phyloP scores from a whole-genome alignment of 2,329 filamentous ascomycete genomes.

The Huntiella omanensis region DNA sequence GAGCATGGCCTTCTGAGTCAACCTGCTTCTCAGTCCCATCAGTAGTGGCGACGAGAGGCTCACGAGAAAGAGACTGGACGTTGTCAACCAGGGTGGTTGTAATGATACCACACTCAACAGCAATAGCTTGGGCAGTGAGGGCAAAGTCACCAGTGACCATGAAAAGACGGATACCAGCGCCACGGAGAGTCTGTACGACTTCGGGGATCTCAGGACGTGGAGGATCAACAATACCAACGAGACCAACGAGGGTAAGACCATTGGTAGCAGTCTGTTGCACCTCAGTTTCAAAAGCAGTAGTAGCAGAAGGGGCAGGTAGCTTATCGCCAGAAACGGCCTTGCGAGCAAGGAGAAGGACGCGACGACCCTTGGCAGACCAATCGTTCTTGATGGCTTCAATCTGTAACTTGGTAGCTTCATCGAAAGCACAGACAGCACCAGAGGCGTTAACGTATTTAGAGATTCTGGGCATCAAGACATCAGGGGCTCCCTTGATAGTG shows the following conservation, averaged over 20 bases:
- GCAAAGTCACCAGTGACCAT: conserved; percentile 93
- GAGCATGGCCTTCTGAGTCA: conserved; percentile 23
- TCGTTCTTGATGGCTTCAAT: conserved; percentile 66
- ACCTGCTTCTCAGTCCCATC: conserved; percentile 13
- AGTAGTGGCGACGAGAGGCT: conserved; percentile 49
- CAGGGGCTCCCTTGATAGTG: conserved; percentile 85
- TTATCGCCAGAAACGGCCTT: conserved; percentile 56
- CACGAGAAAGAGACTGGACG: conserved; percentile 24
- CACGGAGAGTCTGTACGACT: conserved; percentile 75
- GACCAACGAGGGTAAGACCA: conserved; percentile 83
- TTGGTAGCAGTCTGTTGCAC: conserved; percentile 61
- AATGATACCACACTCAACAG: conserved; percentile 73
- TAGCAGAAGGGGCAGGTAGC: conserved; percentile 52
- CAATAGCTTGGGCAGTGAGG: conserved; percentile 61
- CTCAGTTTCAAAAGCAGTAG: conserved; percentile 65
- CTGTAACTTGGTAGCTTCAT: conserved; percentile 46
- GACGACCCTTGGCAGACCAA: conserved; percentile 81
- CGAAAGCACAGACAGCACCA: conserved; percentile 58
- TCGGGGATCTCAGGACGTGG: conserved; percentile 77
- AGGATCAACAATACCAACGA: conserved; percentile 92
- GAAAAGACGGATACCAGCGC: conserved; percentile 87
- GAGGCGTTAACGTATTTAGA: conserved; percentile 58
- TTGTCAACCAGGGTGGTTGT: conserved; percentile 35
- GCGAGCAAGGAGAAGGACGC: conserved; percentile 82
- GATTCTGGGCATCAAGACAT: conserved; percentile 82